Evolutionary conservation across 495 filamentous ascomycete species (phyloP), one percentile per base, ranked within the genome.

Genomic region (Friedmanniomyces endolithicus): DNA sequence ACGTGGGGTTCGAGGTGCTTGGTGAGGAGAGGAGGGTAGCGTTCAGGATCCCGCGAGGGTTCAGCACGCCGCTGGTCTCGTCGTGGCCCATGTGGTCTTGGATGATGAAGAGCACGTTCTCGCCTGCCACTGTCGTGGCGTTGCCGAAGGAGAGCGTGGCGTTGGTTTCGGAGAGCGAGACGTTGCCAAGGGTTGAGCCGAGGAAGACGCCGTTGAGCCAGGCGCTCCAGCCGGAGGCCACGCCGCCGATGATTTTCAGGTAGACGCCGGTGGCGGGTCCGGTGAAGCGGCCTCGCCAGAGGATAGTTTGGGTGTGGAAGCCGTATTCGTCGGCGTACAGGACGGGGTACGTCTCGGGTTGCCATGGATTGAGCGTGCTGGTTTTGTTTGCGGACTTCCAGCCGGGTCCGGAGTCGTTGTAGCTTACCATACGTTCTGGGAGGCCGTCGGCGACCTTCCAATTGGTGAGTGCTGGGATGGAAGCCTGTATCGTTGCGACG

Each of bases 51-150:
- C 66, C 66, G 16, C 66, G 63, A 4, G 66, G 66, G 39, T 60
- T 50, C 11, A 61, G 37, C 11, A 61, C 64, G 8, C 25, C 50
- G 8, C 48, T 48, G 8, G 59, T 60, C 24, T 65, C 50, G 31
- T 64, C 66, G 50, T 68, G 66, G 22, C 66, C 66, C 16, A 54
- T 68, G 59, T 68, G 61, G 48, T 68, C 66, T 54, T 63, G 57
- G 12, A 63, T 41, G 16, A 68, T 37, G 44, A 67, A 53, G 6
- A 68, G 56, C 7, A 67, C 50, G 49, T 68, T 67, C 6, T 64
- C 52, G 29, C 55, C 63, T n/a, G 56, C 37, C n/a, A n/a, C n/a
- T 0, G 57, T 20, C 0, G 56, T 65, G 1, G 40, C 52, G 33
- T 64, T 65, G 9, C 34, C 25, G 60, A 68, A 67, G 23, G 62